Base-by-base conservation (phyloP, 2,329 filamentous ascomycete genomes). In the Sporothrix dimorphospora region DNA sequence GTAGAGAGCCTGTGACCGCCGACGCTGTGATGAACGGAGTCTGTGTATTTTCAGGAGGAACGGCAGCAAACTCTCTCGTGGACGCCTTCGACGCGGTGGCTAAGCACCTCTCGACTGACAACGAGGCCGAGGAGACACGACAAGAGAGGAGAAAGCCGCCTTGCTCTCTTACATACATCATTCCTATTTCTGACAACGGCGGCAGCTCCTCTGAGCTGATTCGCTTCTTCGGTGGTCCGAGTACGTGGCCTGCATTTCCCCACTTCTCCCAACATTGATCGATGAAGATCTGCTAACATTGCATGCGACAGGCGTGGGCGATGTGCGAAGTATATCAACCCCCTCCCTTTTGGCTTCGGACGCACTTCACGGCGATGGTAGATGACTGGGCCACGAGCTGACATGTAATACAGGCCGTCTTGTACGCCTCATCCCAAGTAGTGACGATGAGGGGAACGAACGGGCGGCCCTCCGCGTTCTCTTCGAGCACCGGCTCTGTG, bases 161-260 rank as follows among this genome's bases (percentile, higher is more conserved):
- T 53, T 92, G 91, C 78, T 84, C 87, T 2, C 82, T 97, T 55
- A 93, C 89, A 81, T 97, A 97, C 80, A 90, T 98, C 73, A 97
- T 98, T 69, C 95, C 95, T 47, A 97, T 98, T 79, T 96, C 92
- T 75, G 95, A 98, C 82, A 98, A 98, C 81, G 95, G 95, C 66
- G 95, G 95, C 51, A 97, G 93, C 77, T 97, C 94, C 2, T 97
- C 93, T 59, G 95, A 98, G 83, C 85, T 98, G 77, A 97, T 98
- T 76, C 88, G 96, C 47, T 94, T 98, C 47, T 96, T 98, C 82
- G 96, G 95, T 16, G 96, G 96, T 0, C 95, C 95, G 75, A 95
- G 95, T 91, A 82, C 71, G 82, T 73, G 4, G 2, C 4, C 47
- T 19, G 1, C 12, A 34, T 68, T 45, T 16, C 19, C 5, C n/a